Percentiles rank a stretch among this genome's conserved stretches.
Evolutionary conservation across 108 stramenopile genomes (phyloP).

Genomic region (Cyclostephanos invisitatus): DNA sequence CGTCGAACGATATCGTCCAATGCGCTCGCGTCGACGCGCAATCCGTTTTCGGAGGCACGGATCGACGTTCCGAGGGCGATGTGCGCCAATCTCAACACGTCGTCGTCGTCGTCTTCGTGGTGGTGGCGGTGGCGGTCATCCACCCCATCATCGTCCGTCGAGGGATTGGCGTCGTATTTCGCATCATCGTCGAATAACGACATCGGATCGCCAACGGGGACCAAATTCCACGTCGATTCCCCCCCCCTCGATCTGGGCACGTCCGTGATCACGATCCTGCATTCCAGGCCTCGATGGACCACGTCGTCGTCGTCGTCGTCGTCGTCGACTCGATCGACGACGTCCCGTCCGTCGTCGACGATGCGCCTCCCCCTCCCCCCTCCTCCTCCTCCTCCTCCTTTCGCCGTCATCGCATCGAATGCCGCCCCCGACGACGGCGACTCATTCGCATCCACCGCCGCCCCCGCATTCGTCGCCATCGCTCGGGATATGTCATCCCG

Average conservation of each 20-base stretch:
- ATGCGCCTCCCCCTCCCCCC: too few relatives aligned
- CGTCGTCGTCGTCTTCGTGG: slow-evolving; percentile 29
- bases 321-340: too few relatives aligned
- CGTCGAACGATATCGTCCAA: slow-evolving; percentile 25
- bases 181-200: background rate
- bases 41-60: slow-evolving; percentile 38
- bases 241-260: slow-evolving; percentile 62
- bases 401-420: too few relatives aligned
- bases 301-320: background rate
- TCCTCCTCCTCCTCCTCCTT: too few relatives aligned
- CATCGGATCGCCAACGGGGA: slow-evolving; percentile 5
- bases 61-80: slow-evolving; percentile 62
- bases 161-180: too few relatives aligned
- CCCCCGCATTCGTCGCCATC: background rate
- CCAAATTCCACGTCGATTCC: slow-evolving; percentile 55
- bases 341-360: too few relatives aligned
- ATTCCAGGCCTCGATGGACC: slow-evolving; percentile 6
- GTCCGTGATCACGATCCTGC: slow-evolving; percentile 53
- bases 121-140: too few relatives aligned
- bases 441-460: background rate
- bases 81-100: slow-evolving; percentile 71
- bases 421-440: too few relatives aligned
- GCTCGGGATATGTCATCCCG: slow-evolving; percentile 24
- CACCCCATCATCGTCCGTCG: background rate
- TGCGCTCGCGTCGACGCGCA: slow-evolving; percentile 16